phyloP scores from a whole-genome alignment of 768 basidiomycete genomes.

The Agrocybe pediades region DNA sequence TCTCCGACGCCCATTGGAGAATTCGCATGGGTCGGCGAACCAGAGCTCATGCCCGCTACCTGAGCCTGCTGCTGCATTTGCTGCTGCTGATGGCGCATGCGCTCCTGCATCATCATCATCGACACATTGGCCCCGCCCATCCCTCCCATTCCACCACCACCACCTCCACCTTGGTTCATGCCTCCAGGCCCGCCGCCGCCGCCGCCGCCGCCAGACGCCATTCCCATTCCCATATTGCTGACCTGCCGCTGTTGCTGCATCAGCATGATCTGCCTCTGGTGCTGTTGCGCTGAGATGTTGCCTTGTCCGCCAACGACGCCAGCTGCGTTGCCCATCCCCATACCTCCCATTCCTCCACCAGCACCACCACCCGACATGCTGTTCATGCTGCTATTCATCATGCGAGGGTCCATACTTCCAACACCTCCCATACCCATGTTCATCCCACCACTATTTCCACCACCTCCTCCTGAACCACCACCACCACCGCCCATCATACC shows the following conservation, averaged over 20 bases:
- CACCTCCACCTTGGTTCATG: conserved; percentile 14
- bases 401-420: conserved; percentile 31
- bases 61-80: too few species aligned
- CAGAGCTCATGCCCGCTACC: conserved; percentile 23
- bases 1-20: conserved; percentile 48
- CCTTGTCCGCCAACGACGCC: conserved; percentile 19
- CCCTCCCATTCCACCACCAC: conserved; percentile 13
- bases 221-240: conserved; percentile 20
- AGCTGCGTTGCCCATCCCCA: conserved; percentile 25
- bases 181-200: conserved; percentile 18
- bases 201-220: conserved; percentile 10
- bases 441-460: conserved; percentile 29
- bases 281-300: conserved; percentile 24
- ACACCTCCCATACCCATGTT: conserved; percentile 32
- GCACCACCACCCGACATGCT: conserved; percentile 26
- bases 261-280: conserved; percentile 49
- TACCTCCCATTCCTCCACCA: conserved; percentile 8
- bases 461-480: conserved; percentile 21
- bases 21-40: conserved; percentile 42
- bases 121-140: conserved; percentile 26
- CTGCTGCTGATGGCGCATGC: conserved; percentile 43
- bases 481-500: conserved; percentile 12
- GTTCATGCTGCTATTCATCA: conserved; percentile 28
- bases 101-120: conserved; percentile 34
- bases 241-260: conserved; percentile 33